Base-by-base conservation (phyloP, 2,329 filamentous ascomycete genomes). In the Nectriaceae sp. region DNA sequence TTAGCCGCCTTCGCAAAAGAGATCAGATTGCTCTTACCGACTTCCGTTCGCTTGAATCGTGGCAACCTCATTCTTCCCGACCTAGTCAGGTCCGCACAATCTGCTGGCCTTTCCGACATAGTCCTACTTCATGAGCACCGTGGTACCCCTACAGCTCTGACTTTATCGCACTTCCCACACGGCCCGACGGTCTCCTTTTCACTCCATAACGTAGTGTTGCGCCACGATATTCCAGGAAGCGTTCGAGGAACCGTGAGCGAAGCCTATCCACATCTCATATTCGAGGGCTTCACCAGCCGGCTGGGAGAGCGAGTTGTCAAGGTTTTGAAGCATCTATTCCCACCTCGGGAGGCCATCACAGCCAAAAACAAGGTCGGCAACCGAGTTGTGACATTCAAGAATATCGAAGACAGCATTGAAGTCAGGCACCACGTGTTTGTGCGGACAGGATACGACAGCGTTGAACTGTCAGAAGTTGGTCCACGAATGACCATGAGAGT, bases 401-500 rank as follows among this genome's bases (percentile, higher is more conserved):
- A 96, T 62, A 89, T 94, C 45, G 91, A 96, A 57, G 91, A 97
- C 51, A 85, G 88, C 51, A 95, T 97, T 44, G 93, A 99, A 71
- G 88, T 99, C 39, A 83, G 94, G 38, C 73, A 75, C 42, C 71
- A 81, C 67, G 92, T 99, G 2, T 99, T 97, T 65, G 93, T 99
- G 16, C 87, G 89, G 67, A 97, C 94, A 0, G 88, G 89, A 1
- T 94, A 93, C 65, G 86, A 96, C 65, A 89, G 87, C 49, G 90
- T 97, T 3, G 91, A 96, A 69, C 72, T 96, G 60, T 87, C 89
- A 13, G 91, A 96, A 68, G 90, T 96, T 42, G 91, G 93, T 0
- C 94, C 94, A 1, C 80, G 94, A 48, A 96, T 97, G 90, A 96
- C 91, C n/a, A 94, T 97, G 90, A 80, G 90, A 58, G 76, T 91